Evolutionary conservation across 208 protist genomes (phyloP).

Genomic region (Wallacemonas sp.): DNA sequence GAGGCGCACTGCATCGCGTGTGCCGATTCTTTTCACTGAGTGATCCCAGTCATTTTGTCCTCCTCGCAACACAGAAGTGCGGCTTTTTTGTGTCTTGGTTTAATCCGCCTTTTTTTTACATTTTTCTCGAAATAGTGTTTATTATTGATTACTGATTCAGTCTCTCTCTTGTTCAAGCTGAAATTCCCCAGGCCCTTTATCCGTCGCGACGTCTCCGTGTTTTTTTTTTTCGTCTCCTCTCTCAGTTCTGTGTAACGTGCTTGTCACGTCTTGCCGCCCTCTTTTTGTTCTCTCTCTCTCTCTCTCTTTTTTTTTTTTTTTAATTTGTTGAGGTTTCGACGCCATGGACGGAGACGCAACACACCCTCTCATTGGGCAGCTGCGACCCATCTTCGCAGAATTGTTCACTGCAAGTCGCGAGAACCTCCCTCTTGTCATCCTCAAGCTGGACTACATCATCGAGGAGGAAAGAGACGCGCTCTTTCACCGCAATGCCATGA

Average conservation of each 20-base stretch:
- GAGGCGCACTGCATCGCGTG: too few relatives aligned
- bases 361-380: conserved; percentile 84
- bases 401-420: conserved; percentile 28
- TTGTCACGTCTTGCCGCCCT: too few relatives aligned
- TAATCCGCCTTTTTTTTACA: too few relatives aligned
- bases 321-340: not conserved
- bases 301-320: not conserved
- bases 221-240: not conserved
- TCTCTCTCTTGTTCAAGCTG: too few relatives aligned
- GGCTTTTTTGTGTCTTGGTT: too few relatives aligned
- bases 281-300: not conserved
- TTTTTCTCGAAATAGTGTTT: too few relatives aligned
- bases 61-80: too few relatives aligned
- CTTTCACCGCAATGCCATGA: conserved; percentile 65
- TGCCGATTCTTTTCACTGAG: too few relatives aligned
- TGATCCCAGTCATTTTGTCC: too few relatives aligned
- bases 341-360: conserved; percentile 18
- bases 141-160: too few relatives aligned
- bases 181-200: too few relatives aligned
- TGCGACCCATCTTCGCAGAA: conserved; percentile 82
- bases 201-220: not conserved
- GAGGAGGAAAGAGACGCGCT: conserved; percentile 86
- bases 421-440: conserved; percentile 64
- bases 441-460: conserved; percentile 84
- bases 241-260: not conserved